Conservation (phyloP, 495 filamentous ascomycete genomes). For the Jackrogersella minutella region DNA sequence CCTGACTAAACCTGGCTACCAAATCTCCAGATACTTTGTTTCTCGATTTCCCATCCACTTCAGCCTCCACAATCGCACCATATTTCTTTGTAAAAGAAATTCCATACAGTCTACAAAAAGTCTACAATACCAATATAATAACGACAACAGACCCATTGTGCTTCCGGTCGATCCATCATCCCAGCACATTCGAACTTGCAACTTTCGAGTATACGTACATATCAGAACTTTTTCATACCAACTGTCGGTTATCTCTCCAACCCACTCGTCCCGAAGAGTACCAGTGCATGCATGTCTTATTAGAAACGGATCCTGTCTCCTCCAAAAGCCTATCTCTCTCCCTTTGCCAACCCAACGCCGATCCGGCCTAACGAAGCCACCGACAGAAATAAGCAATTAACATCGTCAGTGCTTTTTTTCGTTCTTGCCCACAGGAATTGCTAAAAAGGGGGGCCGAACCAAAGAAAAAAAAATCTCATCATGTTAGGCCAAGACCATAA, state of each 20-base stretch:
- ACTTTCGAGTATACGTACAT: no score
- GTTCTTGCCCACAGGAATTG: slow-evolving; percentile 7
- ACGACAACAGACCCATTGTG: slow-evolving; percentile 12
- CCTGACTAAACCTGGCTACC: slow-evolving; percentile 34
- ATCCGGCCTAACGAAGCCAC: slow-evolving; percentile 35
- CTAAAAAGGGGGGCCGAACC: slow-evolving; percentile 25
- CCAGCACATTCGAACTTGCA: background rate
- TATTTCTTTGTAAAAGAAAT: slow-evolving; percentile 29
- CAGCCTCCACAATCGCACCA: slow-evolving; percentile 28
- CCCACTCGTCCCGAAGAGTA: slow-evolving; percentile 16
- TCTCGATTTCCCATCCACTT: slow-evolving; percentile 22
- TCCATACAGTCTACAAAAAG: background rate
- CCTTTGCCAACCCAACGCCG: slow-evolving; percentile 33
- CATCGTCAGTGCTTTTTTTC: slow-evolving; percentile 29
- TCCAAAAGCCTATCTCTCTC: slow-evolving; percentile 34
- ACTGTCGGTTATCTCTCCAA: slow-evolving; percentile 11
- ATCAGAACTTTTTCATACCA: no score
- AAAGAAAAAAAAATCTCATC: slow-evolving; percentile 16
- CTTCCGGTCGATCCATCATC: slow-evolving; percentile 1
- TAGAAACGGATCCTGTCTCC: slow-evolving; percentile 29
- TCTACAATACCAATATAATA: background rate
- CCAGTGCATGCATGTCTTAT: slow-evolving; percentile 34
- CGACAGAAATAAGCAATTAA: slow-evolving; percentile 36
- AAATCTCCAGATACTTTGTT: slow-evolving; percentile 26
- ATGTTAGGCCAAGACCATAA: slow-evolving; percentile 45